Conservation (phyloP, 306 rosid genomes). For the Castanea crenata region DNA sequence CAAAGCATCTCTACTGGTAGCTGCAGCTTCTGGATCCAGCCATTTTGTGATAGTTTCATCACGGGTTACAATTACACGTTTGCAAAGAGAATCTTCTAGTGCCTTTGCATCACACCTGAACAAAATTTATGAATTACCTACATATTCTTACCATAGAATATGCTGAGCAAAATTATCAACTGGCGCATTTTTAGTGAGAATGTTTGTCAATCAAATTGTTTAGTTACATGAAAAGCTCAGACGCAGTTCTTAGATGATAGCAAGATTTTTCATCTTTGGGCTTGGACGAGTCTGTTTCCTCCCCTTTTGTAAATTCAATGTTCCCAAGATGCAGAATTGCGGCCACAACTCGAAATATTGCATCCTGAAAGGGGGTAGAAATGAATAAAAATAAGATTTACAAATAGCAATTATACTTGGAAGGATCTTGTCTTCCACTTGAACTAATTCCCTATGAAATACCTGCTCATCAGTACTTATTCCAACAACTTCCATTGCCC, state of each 20-base stretch:
- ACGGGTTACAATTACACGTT: constrained; percentile 95
- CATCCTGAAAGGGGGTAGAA: constrained; percentile 57
- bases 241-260: constrained; percentile 81
- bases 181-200: constrained; percentile 16
- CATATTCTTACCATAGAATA: constrained; percentile 24
- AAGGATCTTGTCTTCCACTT: constrained; percentile 18
- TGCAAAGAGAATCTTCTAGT: constrained; percentile 98
- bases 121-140: constrained; percentile 14
- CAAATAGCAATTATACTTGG: constrained; percentile 23
- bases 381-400: constrained; percentile 4
- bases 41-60: constrained; percentile 92
- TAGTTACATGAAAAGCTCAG: constrained; percentile 86
- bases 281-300: constrained; percentile 80
- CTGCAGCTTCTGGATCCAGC: constrained; percentile 94
- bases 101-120: constrained; percentile 95
- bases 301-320: constrained; percentile 90
- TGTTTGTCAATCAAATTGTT: constrained; percentile 26
- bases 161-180: constrained; percentile 21
- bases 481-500: constrained; percentile 98
- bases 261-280: constrained; percentile 91
- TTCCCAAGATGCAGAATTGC: constrained; percentile 97
- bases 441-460: constrained; percentile 27
- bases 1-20: constrained; percentile 89
- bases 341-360: constrained; percentile 97
- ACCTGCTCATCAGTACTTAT: constrained; percentile 90